Conservation (phyloP, 306 rosid genomes). For the Sphenostylis stenocarpa region DNA sequence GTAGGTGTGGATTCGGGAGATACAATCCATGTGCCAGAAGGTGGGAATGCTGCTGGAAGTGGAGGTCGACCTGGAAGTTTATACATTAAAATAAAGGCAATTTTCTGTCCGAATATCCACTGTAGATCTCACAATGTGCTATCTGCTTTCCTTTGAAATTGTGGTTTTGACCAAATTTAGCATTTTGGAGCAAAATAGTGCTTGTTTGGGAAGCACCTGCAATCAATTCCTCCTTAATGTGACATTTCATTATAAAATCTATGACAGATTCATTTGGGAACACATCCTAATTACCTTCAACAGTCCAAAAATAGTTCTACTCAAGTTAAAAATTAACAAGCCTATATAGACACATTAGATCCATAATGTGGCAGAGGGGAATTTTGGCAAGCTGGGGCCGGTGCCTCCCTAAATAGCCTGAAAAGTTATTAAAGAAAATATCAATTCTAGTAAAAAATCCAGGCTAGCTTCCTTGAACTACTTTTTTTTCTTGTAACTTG, state of each 20-base stretch:
- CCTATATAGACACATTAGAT: conserved; percentile 10
- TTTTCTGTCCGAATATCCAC: neutral
- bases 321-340: neutral
- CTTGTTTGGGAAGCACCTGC: neutral
- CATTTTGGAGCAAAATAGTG: conserved; percentile 1
- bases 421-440: neutral
- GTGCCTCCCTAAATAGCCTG: conserved; percentile 2
- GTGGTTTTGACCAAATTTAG: neutral
- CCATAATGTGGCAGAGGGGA: neutral
- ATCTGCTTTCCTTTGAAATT: conserved; percentile 12
- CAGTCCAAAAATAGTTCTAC: neutral
- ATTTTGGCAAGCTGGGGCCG: conserved; percentile 5
- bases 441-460: neutral
- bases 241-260: neutral
- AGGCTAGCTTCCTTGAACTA: neutral
- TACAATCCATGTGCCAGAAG: conserved; percentile 91
- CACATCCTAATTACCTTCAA: neutral
- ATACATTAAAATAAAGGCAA: conserved; percentile 77
- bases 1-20: conserved; percentile 92
- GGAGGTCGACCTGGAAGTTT: conserved; percentile 77
- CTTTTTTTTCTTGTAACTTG: neutral
- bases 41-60: conserved; percentile 75
- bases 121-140: conserved; percentile 19
- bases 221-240: neutral
- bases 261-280: neutral